These are phyloP conservation scores for Cercospora brassicicola DNA, from an alignment of 2,329 filamentous ascomycete genomes.

Conservation along the genomic window DNA sequence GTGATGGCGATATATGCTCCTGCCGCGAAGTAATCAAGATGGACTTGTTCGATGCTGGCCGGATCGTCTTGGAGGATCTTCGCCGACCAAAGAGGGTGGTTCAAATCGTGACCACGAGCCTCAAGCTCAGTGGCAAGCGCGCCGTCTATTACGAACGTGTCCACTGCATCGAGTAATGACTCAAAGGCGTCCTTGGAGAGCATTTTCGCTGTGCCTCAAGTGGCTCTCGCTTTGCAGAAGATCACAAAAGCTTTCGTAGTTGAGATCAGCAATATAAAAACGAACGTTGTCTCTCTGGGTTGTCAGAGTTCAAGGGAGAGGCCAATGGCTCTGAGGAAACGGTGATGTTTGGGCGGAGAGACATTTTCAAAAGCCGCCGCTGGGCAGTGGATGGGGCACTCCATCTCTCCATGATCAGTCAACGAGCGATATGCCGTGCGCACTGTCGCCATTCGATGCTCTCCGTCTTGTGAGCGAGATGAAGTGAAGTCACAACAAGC, in stretches of 20 bases:
- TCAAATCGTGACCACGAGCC: constrained; percentile 46
- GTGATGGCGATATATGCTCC: constrained; percentile 52
- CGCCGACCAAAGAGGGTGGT: constrained; percentile 49
- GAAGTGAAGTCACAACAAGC: constrained; percentile 11
- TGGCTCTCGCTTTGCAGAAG: not conserved
- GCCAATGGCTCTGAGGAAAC: not conserved
- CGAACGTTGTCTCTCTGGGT: not conserved
- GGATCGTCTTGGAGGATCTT: constrained; percentile 45
- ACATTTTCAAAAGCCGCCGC: not conserved
- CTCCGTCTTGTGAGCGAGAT: not conserved
- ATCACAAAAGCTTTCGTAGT: not conserved
- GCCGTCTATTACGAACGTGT: constrained; percentile 47
- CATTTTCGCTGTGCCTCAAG: constrained; percentile 19
- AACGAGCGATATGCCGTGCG: not conserved
- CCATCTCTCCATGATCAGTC: not conserved
- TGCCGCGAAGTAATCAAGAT: constrained; percentile 47
- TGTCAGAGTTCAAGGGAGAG: not conserved
- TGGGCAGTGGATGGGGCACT: not conserved
- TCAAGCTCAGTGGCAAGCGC: constrained; percentile 52
- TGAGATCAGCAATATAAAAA: not conserved
- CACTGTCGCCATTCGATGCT: not conserved
- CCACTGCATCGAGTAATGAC: constrained; percentile 26
- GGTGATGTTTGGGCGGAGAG: not conserved
- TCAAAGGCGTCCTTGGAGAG: constrained; percentile 29
- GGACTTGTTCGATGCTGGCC: constrained; percentile 45